Evolutionary conservation across 345 rosid species (phyloP).

Genomic region (Aethionema arabicum): DNA sequence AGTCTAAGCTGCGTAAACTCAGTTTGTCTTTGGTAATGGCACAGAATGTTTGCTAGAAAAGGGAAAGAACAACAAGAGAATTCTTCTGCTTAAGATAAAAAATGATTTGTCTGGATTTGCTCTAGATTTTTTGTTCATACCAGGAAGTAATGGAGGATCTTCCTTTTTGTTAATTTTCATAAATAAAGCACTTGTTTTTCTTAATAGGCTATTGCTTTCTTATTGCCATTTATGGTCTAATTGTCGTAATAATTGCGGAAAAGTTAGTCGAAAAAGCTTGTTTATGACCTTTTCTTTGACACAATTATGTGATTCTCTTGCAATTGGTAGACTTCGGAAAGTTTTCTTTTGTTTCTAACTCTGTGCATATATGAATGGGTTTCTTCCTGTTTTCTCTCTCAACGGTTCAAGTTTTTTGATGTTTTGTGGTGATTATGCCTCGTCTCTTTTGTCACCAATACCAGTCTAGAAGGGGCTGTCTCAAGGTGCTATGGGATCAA

Average conservation of each 20-base stretch:
- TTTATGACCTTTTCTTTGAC: background rate
- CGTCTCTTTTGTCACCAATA: background rate
- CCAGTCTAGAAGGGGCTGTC: background rate
- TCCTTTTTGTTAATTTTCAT: constrained; percentile 20
- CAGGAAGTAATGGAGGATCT: constrained; percentile 24
- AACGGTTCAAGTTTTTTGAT: constrained; percentile 10
- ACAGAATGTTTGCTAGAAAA: constrained; percentile 28
- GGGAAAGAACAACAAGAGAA: constrained; percentile 11
- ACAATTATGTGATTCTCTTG: constrained; percentile 11
- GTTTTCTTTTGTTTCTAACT: constrained; percentile 2
- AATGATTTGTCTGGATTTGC: constrained; percentile 24
- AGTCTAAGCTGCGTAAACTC: constrained; percentile 10
- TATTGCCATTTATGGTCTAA: constrained; percentile 26
- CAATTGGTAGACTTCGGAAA: constrained; percentile 1
- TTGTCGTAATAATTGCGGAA: constrained; percentile 2
- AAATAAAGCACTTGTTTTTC: constrained; percentile 25
- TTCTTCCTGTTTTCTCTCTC: no score
- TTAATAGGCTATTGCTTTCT: constrained; percentile 2
- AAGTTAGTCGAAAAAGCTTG: constrained; percentile 17
- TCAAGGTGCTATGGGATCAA: background rate
- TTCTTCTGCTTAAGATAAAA: constrained; percentile 22
- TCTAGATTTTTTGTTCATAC: constrained; percentile 28
- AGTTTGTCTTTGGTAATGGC: constrained; percentile 20
- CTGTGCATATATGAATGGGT: constrained; percentile 2
- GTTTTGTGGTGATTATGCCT: background rate